Base-by-base conservation (phyloP, 495 filamentous ascomycete genomes). In the Rhypophila decipiens region DNA sequence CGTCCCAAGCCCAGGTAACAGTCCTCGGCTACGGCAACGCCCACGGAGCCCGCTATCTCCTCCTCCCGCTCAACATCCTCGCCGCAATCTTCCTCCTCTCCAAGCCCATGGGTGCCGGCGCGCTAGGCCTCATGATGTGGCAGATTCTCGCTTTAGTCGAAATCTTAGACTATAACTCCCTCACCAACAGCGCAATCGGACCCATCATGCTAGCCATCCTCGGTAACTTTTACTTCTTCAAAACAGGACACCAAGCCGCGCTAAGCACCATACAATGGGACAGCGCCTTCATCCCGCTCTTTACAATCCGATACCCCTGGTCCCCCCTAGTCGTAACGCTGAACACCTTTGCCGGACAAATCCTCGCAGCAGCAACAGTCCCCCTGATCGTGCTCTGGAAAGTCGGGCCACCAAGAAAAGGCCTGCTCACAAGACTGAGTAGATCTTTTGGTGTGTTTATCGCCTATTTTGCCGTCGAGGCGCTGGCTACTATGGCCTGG, bases 211-310 rank as follows among this genome's bases (percentile, higher is more conserved):
- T 99, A 10, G 94, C 80, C 31, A 65, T 96, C 13, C 75, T 99
- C 1, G 94, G 89, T 39, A 85, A 82, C 53, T 95, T 89, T 64
- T 81, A 95, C 70, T 99, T 84, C 73, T 99, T 99, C 81, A 95
- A 91, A 56, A 99, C 93, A 1, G 93, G 93, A 53, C 93, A 99
- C 66, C 94, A 97, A 66, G 91, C 91, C 13, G 85, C 83, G 0
- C 77, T 96, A 19, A 76, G 80, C 55, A 84, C 79, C 49, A 94
- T 99, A 63, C 94, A 99, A 57, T 99, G 93, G 93, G 90, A 97
- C 66, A 75, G 79, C n/a, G 91, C 89, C 19, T 98, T 97, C 74
- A 86, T 99, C 55, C 85, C 94, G 1, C 72, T 97, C 22, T 76
- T 81, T 38, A 79, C 82, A 2, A 79, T 97, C 58, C 77, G 78